Conservation (phyloP, 1,284 basidiomycete genomes). For the Athelia psychrophila region DNA sequence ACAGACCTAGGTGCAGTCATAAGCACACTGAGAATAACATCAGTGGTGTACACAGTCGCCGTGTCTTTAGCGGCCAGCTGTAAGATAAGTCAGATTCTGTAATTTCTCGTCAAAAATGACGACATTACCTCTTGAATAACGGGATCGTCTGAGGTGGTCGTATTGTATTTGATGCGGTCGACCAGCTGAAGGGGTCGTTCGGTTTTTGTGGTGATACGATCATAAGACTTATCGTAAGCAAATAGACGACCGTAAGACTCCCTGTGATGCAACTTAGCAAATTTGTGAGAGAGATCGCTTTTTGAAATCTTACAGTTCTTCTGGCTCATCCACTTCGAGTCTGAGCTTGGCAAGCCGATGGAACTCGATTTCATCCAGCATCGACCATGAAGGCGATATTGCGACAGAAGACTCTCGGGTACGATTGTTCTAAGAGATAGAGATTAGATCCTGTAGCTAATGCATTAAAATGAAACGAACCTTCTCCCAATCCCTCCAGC, state of each 20-base stretch:
- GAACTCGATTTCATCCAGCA: constrained; percentile 98
- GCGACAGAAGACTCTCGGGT: constrained; percentile 93
- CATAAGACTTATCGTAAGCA: constrained; percentile 94
- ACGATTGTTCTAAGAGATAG: constrained; percentile 67
- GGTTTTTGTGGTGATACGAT: constrained; percentile 93
- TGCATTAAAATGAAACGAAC: constrained; percentile 34
- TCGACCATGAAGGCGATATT: constrained; percentile 89
- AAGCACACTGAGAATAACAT: constrained; percentile 92
- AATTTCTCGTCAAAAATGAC: constrained; percentile 1
- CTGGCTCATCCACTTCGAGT: constrained; percentile 89
- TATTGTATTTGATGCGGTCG: constrained; percentile 97
- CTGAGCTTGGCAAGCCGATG: constrained; percentile 89
- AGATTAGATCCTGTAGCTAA: not conserved
- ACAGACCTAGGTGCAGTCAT: constrained; percentile 96
- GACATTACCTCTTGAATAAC: constrained; percentile 79
- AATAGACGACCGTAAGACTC: constrained; percentile 89
- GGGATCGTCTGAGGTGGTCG: constrained; percentile 96
- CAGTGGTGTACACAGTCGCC: constrained; percentile 91
- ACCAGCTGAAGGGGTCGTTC: constrained; percentile 89
- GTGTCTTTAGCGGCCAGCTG: constrained; percentile 78
- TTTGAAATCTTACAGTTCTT: constrained; percentile 68
- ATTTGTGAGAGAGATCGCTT: constrained; percentile 4
- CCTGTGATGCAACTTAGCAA: constrained; percentile 35
- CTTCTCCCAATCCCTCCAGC: constrained; percentile 96
- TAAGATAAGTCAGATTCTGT: constrained; percentile 8